phyloP scores from a whole-genome alignment of 2,329 filamentous ascomycete species.

The Huntiella savannae region DNA sequence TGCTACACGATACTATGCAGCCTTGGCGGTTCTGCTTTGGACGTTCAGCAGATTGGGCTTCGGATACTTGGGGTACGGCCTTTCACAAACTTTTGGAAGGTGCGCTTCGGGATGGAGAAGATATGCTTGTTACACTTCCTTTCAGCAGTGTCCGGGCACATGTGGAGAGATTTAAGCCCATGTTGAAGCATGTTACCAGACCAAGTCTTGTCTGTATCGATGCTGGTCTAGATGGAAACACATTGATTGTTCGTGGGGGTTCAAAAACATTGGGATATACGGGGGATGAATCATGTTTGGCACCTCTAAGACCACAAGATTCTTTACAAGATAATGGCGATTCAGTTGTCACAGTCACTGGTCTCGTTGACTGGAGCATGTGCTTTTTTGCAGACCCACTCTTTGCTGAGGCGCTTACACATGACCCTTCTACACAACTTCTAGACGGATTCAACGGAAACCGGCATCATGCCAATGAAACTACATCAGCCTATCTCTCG shows the following conservation, averaged over 20 bases:
- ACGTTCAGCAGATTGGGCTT: conserved; percentile 8
- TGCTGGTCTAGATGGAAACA: conserved; percentile 29
- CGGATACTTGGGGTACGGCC: conserved; percentile 32
- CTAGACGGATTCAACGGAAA: conserved; percentile 25
- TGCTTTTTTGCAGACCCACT: conserved; percentile 41
- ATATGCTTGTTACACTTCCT: conserved; percentile 36
- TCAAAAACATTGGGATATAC: background rate
- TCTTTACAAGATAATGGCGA: background rate
- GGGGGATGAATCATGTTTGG: background rate
- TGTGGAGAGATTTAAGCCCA: conserved; percentile 27
- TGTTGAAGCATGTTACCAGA: conserved; percentile 32
- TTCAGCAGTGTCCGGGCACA: conserved; percentile 35
- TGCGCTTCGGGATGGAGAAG: conserved; percentile 39
- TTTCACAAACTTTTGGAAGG: conserved; percentile 38
- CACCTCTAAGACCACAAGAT: background rate
- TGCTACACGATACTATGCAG: conserved; percentile 11
- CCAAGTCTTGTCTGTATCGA: conserved; percentile 37
- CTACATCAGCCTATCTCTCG: background rate
- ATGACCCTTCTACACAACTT: conserved; percentile 25
- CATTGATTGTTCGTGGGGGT: conserved; percentile 21
- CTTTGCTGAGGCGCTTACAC: conserved; percentile 30
- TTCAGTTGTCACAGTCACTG: conserved; percentile 22
- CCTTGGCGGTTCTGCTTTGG: conserved; percentile 6
- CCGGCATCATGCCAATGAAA: background rate
- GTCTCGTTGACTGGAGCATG: conserved; percentile 39